phyloP scores from a whole-genome alignment of 176 grass and related monocot species.

The Oryza meridionalis region DNA sequence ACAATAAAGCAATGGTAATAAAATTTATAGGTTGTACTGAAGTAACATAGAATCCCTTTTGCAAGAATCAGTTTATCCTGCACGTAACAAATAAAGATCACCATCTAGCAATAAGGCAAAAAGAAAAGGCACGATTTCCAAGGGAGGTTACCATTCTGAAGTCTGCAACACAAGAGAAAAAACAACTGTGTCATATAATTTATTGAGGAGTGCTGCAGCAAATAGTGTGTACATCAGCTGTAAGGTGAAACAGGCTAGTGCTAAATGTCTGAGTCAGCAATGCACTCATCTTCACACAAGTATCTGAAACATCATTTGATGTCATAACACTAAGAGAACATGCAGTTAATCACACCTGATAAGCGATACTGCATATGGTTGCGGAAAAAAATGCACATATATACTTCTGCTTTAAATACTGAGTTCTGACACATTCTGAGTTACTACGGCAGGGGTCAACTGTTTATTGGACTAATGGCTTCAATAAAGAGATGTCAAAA shows the following conservation, averaged over 20 bases:
- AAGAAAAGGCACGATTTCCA: not conserved
- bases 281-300: not conserved
- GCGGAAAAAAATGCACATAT: not conserved
- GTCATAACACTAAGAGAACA: slow-evolving; percentile 14
- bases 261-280: not conserved
- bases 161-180: not conserved
- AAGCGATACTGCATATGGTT: not conserved
- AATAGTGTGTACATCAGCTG: not conserved
- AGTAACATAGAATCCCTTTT: not conserved
- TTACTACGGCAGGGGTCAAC: not conserved
- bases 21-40: not conserved
- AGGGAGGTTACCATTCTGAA: slow-evolving; percentile 6
- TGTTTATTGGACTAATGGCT: not conserved
- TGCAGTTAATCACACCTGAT: not conserved
- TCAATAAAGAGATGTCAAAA: slow-evolving; percentile 20
- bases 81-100: slow-evolving; percentile 8
- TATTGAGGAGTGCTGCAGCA: not conserved
- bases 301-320: slow-evolving; percentile 5
- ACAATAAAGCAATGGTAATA: not conserved
- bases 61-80: slow-evolving; percentile 1
- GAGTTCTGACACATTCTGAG: not conserved
- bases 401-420: not conserved
- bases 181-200: not conserved
- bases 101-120: slow-evolving; percentile 6
- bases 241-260: not conserved